Percentiles rank a stretch among this genome's conserved stretches.
These are phyloP conservation scores for Naegleria gruberi DNA, from an alignment of 208 protist species.

Conservation along the genomic window DNA sequence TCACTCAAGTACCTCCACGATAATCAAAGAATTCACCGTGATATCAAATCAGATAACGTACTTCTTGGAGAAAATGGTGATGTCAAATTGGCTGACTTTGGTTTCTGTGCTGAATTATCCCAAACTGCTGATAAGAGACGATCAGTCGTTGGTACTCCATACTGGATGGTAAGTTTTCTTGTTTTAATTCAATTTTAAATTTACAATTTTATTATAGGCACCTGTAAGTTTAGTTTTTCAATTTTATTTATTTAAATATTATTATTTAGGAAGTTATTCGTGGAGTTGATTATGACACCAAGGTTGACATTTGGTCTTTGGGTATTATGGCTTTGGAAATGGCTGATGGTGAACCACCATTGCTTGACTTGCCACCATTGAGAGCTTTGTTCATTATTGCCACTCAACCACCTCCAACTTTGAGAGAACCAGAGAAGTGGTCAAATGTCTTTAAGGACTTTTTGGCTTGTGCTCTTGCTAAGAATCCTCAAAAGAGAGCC, in stretches of 20 bases:
- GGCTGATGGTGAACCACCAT: slow-evolving; percentile 48
- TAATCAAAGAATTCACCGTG: slow-evolving; percentile 39
- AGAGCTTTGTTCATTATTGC: slow-evolving; percentile 32
- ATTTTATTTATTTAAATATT: background rate
- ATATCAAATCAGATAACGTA: slow-evolving; percentile 49
- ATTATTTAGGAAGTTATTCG: slow-evolving; percentile 48
- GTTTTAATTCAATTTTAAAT: background rate
- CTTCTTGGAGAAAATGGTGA: slow-evolving; percentile 30
- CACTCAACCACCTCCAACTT: slow-evolving; percentile 27
- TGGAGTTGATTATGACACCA: slow-evolving; percentile 42
- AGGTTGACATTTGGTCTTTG: slow-evolving; percentile 56
- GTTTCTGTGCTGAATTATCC: slow-evolving; percentile 41
- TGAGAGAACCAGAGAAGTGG: slow-evolving; percentile 23
- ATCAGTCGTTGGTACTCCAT: slow-evolving; percentile 59
- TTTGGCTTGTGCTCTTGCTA: slow-evolving; percentile 27
- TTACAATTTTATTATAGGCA: background rate
- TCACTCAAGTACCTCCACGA: slow-evolving; percentile 53
- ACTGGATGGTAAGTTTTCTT: slow-evolving; percentile 24
- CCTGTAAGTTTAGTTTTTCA: background rate
- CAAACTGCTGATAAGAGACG: slow-evolving; percentile 31
- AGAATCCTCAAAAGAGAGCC: slow-evolving; percentile 32
- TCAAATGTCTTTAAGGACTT: slow-evolving; percentile 33
- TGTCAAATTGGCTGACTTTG: slow-evolving; percentile 47
- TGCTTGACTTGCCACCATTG: slow-evolving; percentile 37
- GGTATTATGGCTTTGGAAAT: slow-evolving; percentile 55